These are phyloP conservation scores for Solanum hybrid DNA, from an alignment of 305 asterid genomes.

Conservation along the genomic window DNA sequence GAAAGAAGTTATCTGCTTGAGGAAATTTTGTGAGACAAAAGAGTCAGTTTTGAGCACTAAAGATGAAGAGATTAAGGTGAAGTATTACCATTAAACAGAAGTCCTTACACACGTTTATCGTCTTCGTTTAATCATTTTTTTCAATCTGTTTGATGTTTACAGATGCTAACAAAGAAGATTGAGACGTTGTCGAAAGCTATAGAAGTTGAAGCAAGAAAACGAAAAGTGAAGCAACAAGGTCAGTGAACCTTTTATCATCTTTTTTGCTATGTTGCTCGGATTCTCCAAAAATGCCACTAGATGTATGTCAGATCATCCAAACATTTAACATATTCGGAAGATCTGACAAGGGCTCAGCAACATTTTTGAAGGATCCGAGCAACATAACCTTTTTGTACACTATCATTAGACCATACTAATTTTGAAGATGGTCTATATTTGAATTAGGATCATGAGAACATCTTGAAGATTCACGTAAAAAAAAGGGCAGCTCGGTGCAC, in stretches of 20 bases:
- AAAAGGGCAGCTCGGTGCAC: neutral
- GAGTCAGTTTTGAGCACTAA: constrained; percentile 40
- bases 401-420: neutral
- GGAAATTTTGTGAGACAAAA: constrained; percentile 53
- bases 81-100: neutral
- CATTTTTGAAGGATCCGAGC: neutral
- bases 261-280: neutral
- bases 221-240: constrained; percentile 53
- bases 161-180: constrained; percentile 58
- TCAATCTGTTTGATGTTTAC: constrained; percentile 2
- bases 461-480: neutral
- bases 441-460: neutral
- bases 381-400: neutral
- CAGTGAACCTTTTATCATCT: neutral
- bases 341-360: neutral
- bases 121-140: neutral
- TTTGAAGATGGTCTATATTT: neutral
- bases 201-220: constrained; percentile 52
- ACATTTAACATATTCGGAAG: neutral
- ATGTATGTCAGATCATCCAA: neutral
- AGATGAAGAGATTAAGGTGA: constrained; percentile 78
- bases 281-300: neutral
- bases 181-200: constrained; percentile 58
- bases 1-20: constrained; percentile 69
- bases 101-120: neutral